Evolutionary conservation across 176 grass and related monocot species (phyloP), one percentile per base, ranked within the genome.

Genomic region (Alloteropsis semialata): DNA sequence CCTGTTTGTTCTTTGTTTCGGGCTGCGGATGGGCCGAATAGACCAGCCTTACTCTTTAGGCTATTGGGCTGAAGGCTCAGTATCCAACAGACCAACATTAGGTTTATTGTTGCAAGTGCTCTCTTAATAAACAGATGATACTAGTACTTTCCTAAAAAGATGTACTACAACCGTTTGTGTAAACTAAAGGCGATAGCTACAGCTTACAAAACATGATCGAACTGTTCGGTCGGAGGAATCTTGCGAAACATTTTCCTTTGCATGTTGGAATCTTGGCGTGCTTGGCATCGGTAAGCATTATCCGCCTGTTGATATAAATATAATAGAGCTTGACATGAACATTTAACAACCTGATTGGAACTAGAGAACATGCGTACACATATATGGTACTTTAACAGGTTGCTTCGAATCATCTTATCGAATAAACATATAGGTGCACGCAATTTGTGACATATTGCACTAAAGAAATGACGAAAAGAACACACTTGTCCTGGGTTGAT

Each of bases 381-480:
- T 3, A 17, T 85, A 86, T n/a, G n/a, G n/a, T 3, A 25, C 10
- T 57, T n/a, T n/a, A n/a, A n/a, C n/a, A 0, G 46, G 66, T 81
- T 37, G 36, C 45, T 67, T 67, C 28, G 59, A 74, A 87, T 48
- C 28, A 81, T 65, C 37, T 75, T 74, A 36, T 73, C 65, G 24
- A 10, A 44, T 2, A 41, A 53, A 34, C 25, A 14, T 44, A 12
- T 59, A 22, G 38, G 16, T 19, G 69, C 57, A 29, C 30, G 67
- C 68, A 54, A 33, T 65, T 9, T 19, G 66, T 72, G 75, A 30
- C 68, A 74, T 2, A 74, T 2, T 86, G 56, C 57, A 65, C 36
- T 80, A 74, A 74, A 87, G 46, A 81, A 86, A 56, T 45, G 46
- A 37, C 44, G 48, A 87, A 74, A 80, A 87, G 84, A 38, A 46